A percentile compares a stretch with the other conserved stretches of the same genome.
Evolutionary conservation across 148 eudicot species (phyloP).

Genomic region (Pouteria glomerata): DNA sequence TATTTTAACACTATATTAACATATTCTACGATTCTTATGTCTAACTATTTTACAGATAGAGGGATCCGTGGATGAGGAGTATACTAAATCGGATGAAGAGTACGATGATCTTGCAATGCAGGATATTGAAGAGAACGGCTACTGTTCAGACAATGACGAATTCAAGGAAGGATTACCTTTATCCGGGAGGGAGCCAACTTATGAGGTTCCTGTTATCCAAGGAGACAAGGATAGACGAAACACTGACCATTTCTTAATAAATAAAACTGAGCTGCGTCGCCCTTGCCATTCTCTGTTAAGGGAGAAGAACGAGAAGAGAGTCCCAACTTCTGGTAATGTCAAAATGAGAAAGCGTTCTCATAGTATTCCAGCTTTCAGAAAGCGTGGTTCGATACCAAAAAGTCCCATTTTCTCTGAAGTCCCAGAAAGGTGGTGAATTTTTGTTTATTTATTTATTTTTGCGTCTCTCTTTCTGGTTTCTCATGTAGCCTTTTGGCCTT

Average conservation of each 20-base stretch:
- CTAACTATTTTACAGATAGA: conserved; percentile 48
- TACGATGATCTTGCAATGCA: conserved; percentile 90
- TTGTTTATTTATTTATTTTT: too few relatives aligned
- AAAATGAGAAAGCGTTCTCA: conserved; percentile 51
- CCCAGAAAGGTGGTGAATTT: conserved; percentile 9
- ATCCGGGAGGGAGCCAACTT: conserved; percentile 17
- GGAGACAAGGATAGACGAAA: conserved; percentile 35
- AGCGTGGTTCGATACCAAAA: conserved; percentile 23
- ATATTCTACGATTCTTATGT: neutral
- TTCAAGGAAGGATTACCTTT: conserved; percentile 9
- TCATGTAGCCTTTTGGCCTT: neutral
- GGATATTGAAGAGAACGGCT: conserved; percentile 58
- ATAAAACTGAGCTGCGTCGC: conserved; percentile 27
- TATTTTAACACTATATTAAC: too few relatives aligned
- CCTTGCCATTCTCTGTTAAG: conserved; percentile 14
- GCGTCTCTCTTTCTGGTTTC: neutral
- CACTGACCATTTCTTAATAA: conserved; percentile 45
- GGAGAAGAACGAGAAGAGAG: conserved; percentile 34
- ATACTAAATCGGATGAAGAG: conserved; percentile 87
- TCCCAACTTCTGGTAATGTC: conserved; percentile 13
- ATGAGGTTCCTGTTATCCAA: conserved; percentile 1
- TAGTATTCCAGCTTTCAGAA: conserved; percentile 47
- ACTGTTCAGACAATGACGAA: conserved; percentile 41
- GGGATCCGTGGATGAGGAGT: conserved; percentile 94
- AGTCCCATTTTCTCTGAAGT: conserved; percentile 12